These are phyloP conservation scores for Coleophoma cylindrospora DNA, from an alignment of 2,329 filamentous ascomycete genomes.

Conservation along the genomic window DNA sequence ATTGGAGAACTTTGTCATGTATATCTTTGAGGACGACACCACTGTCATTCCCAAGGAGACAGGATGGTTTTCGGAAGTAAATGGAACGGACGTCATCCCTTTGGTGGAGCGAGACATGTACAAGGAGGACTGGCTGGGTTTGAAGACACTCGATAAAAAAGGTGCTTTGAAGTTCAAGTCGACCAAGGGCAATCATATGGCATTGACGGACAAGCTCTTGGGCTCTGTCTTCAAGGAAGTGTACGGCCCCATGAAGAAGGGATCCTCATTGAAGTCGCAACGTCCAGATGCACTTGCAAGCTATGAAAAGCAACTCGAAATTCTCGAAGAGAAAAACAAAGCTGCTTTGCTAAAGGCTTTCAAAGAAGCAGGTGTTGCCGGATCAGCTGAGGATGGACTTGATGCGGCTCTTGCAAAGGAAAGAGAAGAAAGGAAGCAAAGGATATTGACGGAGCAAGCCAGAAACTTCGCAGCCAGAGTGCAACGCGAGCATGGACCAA, in stretches of 20 bases:
- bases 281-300: neutral
- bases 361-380: neutral
- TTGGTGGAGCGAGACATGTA: conserved; percentile 71
- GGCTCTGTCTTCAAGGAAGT: conserved; percentile 34
- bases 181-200: conserved; percentile 78
- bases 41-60: conserved; percentile 88
- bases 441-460: neutral
- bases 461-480: neutral
- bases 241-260: conserved; percentile 29
- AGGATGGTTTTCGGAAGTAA: conserved; percentile 85
- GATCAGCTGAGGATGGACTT: neutral
- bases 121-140: conserved; percentile 87
- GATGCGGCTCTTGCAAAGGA: conserved; percentile 10
- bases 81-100: conserved; percentile 60
- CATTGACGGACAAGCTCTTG: conserved; percentile 62
- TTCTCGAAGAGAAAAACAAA: neutral
- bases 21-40: conserved; percentile 80
- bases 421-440: neutral
- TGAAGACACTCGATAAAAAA: conserved; percentile 73
- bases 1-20: conserved; percentile 80
- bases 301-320: conserved; percentile 1
- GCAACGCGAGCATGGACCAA: neutral
- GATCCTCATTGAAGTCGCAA: neutral
- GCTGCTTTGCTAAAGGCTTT: neutral
- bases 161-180: conserved; percentile 72